Evolutionary conservation across 768 basidiomycete genomes (phyloP).

Genomic region (Pholiota microspora): DNA sequence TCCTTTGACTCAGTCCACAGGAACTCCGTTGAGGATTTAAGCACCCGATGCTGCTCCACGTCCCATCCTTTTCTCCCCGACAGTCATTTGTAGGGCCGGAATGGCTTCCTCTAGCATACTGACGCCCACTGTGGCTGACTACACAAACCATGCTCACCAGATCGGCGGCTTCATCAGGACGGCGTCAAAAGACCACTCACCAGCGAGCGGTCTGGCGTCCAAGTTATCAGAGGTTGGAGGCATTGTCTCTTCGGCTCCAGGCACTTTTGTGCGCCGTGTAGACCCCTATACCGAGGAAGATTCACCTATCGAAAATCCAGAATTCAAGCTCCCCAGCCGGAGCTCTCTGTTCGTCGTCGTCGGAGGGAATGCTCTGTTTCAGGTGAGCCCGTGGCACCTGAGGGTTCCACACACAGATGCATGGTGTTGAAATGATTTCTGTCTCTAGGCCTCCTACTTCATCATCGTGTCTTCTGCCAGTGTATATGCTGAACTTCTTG

Average conservation of each 20-base stretch:
- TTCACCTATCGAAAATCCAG: constrained; percentile 13
- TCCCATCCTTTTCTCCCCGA: neutral
- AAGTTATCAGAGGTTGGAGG: constrained; percentile 15
- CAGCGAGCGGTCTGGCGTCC: constrained; percentile 8
- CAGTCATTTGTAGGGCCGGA: neutral
- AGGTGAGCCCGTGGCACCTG: constrained; percentile 20
- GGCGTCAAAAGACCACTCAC: neutral
- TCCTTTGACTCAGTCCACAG: too few species aligned
- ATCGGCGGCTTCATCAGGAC: neutral
- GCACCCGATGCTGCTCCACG: neutral
- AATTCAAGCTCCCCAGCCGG: constrained; percentile 27
- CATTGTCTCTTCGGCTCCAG: constrained; percentile 13
- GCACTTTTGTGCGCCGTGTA: constrained; percentile 11
- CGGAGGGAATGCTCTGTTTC: constrained; percentile 27
- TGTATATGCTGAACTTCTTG: constrained; percentile 58
- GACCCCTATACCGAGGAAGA: constrained; percentile 12
- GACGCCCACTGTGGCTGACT: constrained; percentile 17
- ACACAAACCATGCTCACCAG: constrained; percentile 6
- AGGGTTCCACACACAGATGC: neutral
- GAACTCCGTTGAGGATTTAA: neutral
- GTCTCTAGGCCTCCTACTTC: constrained; percentile 59
- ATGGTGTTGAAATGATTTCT: neutral
- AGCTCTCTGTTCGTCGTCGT: constrained; percentile 27
- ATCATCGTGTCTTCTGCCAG: constrained; percentile 67
- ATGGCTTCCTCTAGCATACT: constrained; percentile 18